Percentiles rank a stretch among this genome's conserved stretches.
These are phyloP conservation scores for Chloranthus sessilifolius DNA, from an alignment of 164 flowering plant species.

Conservation along the genomic window DNA sequence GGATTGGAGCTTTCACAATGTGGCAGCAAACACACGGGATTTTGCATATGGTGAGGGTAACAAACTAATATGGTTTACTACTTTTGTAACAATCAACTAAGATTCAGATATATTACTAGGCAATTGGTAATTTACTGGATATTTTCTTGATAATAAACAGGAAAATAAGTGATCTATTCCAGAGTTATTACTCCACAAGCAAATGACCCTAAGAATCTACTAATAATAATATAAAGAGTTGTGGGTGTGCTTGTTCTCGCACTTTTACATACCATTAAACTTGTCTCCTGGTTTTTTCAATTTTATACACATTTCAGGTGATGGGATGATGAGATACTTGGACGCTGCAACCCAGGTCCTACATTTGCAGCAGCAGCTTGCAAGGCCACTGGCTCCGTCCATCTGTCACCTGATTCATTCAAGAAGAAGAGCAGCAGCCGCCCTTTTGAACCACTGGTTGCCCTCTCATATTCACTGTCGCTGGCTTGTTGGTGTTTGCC, in stretches of 20 bases:
- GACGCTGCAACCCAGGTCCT: background rate
- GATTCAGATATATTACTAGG: too few relatives aligned
- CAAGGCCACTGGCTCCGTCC: background rate
- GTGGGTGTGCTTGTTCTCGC: background rate
- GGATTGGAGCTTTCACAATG: too few relatives aligned
- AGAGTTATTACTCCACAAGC: too few relatives aligned
- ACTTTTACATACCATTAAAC: background rate
- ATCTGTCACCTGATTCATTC: background rate
- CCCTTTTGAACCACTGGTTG: constrained; percentile 27
- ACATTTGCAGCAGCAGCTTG: background rate
- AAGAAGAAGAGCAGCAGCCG: constrained; percentile 26
- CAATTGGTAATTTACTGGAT: too few relatives aligned
- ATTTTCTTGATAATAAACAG: too few relatives aligned
- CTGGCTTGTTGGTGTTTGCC: constrained; percentile 22
- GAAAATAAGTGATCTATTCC: too few relatives aligned
- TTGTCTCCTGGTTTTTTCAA: background rate
- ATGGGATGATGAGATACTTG: background rate
- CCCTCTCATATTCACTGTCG: constrained; percentile 33
- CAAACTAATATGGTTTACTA: too few relatives aligned
- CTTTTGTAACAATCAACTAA: too few relatives aligned
- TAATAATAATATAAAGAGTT: too few relatives aligned
- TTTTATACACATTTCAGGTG: constrained; percentile 2
- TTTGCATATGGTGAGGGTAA: too few relatives aligned
- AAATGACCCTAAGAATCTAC: too few relatives aligned
- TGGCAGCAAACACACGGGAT: too few relatives aligned